Conservation (phyloP, 148 eudicot species). For the Persicaria maculosa region DNA sequence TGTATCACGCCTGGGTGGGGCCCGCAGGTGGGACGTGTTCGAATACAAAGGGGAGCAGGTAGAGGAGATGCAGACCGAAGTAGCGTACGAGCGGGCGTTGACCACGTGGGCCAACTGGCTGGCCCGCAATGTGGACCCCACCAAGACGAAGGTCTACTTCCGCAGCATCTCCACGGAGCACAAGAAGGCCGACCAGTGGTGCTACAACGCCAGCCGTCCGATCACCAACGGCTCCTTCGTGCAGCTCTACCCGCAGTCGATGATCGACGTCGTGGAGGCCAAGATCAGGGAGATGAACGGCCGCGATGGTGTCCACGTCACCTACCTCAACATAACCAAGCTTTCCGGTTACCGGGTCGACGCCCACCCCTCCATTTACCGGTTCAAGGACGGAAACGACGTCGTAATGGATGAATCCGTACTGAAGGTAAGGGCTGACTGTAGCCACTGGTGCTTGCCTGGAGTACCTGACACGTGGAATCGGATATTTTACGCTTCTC, state of each 20-base stretch:
- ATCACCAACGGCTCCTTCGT: slow-evolving; percentile 27
- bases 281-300: slow-evolving; percentile 18
- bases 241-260: slow-evolving; percentile 19
- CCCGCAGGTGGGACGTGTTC: slow-evolving; percentile 40
- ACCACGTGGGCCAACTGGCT: slow-evolving; percentile 50
- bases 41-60: slow-evolving; percentile 22
- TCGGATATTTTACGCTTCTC: slow-evolving; percentile 33
- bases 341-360: slow-evolving; percentile 40
- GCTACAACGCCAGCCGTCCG: slow-evolving; percentile 40
- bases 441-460: slow-evolving; percentile 93
- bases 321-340: slow-evolving; percentile 41
- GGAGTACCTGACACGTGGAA: slow-evolving; percentile 89
- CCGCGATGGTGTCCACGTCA: slow-evolving; percentile 19
- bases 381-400: slow-evolving; percentile 17
- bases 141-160: slow-evolving; percentile 34
- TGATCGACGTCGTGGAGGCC: slow-evolving; percentile 22
- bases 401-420: no score
- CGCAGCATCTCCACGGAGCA: slow-evolving; percentile 49
- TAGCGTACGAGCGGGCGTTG: slow-evolving; percentile 32
- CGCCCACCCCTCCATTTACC: slow-evolving; percentile 41
- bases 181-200: slow-evolving; percentile 26
- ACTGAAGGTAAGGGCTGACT: slow-evolving; percentile 21
- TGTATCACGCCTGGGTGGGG: not conserved
- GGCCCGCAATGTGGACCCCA: slow-evolving; percentile 25
- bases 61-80: slow-evolving; percentile 29